phyloP scores from a whole-genome alignment of 2,329 filamentous ascomycete genomes.

The Neofusicoccum umdonicola region DNA sequence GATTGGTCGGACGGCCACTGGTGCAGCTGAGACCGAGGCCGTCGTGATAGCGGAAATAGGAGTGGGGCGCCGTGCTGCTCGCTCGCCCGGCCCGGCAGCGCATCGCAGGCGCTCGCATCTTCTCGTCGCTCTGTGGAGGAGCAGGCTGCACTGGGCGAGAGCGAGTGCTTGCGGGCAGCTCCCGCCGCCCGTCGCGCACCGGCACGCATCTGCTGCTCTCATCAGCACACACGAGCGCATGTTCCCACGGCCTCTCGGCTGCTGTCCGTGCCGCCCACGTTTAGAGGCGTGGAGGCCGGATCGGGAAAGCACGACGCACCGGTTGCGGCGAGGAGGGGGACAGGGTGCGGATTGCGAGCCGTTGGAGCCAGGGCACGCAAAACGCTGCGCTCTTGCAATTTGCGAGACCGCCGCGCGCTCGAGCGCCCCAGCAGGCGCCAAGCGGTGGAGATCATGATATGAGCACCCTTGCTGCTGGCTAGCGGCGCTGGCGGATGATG shows the following conservation, averaged over 20 bases:
- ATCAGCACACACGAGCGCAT: conserved; percentile 9
- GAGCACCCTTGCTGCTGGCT: background rate
- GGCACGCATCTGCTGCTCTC: background rate
- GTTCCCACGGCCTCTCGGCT: background rate
- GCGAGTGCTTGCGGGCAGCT: background rate
- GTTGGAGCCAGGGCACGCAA: background rate
- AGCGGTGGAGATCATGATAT: conserved; percentile 13
- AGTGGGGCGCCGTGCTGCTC: conserved; percentile 9
- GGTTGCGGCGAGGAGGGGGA: conserved; percentile 6
- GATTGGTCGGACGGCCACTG: background rate
- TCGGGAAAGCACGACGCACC: conserved; percentile 6
- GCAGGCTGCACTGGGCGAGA: background rate
- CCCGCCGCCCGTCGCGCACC: background rate
- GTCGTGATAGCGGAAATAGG: conserved; percentile 7
- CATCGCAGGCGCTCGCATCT: too few species aligned
- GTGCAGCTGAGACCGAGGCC: conserved; percentile 10
- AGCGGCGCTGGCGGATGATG: background rate
- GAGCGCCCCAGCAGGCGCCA: background rate
- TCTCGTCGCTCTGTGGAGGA: too few species aligned
- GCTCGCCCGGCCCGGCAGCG: background rate
- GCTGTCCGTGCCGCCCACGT: conserved; percentile 1
- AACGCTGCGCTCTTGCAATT: conserved; percentile 3
- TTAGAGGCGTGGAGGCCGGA: background rate
- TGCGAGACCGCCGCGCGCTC: background rate
- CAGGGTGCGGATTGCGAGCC: conserved; percentile 12